A percentile compares a stretch with the other conserved stretches of the same genome.
These are phyloP conservation scores for Dictyostelium discoideum DNA, from an alignment of 78 protist genomes.

Conservation along the genomic window dicty_2.7 NC_007091.3:4825501-4826000, in stretches of 20 bases:
- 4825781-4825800: conserved; percentile 78
- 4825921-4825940: conserved; percentile 86
- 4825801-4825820: conserved; percentile 90
- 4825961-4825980: conserved; percentile 80
- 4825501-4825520: conserved; percentile 91
- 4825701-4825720: conserved; percentile 93
- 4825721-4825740: conserved; percentile 92
- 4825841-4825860: conserved; percentile 98
- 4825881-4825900: conserved; percentile 87
- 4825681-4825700: conserved; percentile 69
- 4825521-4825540: conserved; percentile 74
- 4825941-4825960: conserved; percentile 89
- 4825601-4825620: conserved; percentile 91
- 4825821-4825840: conserved; percentile 97
- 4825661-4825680: conserved; percentile 77
- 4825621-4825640: conserved; percentile 89
- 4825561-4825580: conserved; percentile 86
- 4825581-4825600: conserved; percentile 92
- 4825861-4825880: conserved; percentile 83
- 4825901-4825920: conserved; percentile 14
- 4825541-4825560: conserved; percentile 81
- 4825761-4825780: conserved; percentile 91
- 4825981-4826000: conserved; percentile 41
- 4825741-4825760: conserved; percentile 92
- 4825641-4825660: conserved; percentile 80